phyloP scores from a whole-genome alignment of 306 rosid genomes.

The Lathyrus aphaca region DNA sequence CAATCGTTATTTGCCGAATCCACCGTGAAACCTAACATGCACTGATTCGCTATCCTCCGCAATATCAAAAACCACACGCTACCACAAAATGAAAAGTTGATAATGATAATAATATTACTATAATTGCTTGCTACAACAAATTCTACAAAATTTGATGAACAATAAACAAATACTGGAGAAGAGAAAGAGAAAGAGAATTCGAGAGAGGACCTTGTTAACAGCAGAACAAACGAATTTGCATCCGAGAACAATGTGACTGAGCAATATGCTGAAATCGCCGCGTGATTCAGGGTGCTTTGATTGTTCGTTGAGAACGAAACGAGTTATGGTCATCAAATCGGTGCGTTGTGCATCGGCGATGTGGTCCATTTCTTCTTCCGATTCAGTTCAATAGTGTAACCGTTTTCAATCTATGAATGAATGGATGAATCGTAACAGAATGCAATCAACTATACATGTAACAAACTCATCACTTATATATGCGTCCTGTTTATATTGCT shows the following conservation, averaged over 20 bases:
- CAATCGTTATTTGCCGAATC: too few species aligned
- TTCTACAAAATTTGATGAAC: too few species aligned
- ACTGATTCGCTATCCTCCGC: not conserved
- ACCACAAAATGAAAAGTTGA: not conserved
- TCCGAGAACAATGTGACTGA: constrained; percentile 93
- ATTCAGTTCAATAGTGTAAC: too few species aligned
- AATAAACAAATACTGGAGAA: not conserved
- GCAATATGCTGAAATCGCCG: constrained; percentile 93
- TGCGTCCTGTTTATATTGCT: not conserved
- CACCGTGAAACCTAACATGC: too few species aligned
- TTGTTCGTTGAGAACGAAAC: constrained; percentile 91
- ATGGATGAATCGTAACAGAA: not conserved
- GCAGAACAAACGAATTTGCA: constrained; percentile 95
- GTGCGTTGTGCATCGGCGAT: constrained; percentile 84
- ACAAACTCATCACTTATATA: not conserved
- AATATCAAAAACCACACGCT: not conserved
- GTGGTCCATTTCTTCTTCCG: constrained; percentile 58
- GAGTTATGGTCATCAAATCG: constrained; percentile 93
- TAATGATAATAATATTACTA: not conserved
- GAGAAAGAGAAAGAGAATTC: not conserved
- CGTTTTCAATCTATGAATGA: not conserved
- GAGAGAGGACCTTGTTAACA: constrained; percentile 70
- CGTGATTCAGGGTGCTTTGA: constrained; percentile 85
- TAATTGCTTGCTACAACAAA: not conserved
- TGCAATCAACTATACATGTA: not conserved